These are phyloP conservation scores for Puccinia triticina DNA, from an alignment of 1,284 basidiomycete species.

Conservation along the genomic window DNA sequence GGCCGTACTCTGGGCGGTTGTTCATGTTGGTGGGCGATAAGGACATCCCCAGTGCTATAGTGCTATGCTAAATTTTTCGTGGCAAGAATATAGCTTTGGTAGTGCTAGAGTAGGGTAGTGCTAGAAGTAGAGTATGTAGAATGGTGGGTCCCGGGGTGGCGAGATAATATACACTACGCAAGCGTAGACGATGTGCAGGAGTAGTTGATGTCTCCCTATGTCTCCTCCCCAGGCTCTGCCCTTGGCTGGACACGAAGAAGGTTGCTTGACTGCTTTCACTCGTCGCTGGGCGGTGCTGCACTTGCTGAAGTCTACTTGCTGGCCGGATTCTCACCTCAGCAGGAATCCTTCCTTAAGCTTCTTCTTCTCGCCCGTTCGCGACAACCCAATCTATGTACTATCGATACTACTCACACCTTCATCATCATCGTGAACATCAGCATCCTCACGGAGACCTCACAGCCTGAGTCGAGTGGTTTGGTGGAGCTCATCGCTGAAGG, in stretches of 20 bases:
- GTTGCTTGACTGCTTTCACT: slow-evolving; percentile 18
- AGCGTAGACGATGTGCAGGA: slow-evolving; percentile 6
- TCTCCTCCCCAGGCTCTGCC: no score
- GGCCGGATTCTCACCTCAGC: slow-evolving; percentile 21
- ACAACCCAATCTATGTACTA: slow-evolving; percentile 16
- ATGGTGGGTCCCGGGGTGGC: background rate
- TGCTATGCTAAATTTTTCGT: background rate
- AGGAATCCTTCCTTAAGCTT: slow-evolving; percentile 29
- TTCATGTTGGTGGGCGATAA: background rate
- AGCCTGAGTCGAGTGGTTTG: slow-evolving; percentile 26
- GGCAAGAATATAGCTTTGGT: background rate
- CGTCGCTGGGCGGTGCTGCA: background rate
- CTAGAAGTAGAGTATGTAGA: no score
- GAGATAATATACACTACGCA: background rate
- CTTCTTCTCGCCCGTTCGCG: slow-evolving; percentile 26
- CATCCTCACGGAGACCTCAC: slow-evolving; percentile 30
- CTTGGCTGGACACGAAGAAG: slow-evolving; percentile 17
- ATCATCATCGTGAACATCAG: slow-evolving; percentile 7
- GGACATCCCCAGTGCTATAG: background rate
- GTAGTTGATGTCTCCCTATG: no score
- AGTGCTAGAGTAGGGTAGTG: background rate
- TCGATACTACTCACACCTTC: slow-evolving; percentile 23
- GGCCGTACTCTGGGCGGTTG: slow-evolving; percentile 15
- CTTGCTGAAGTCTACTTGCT: slow-evolving; percentile 2
- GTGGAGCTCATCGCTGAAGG: background rate